Conservation (phyloP, 768 basidiomycete genomes). For the Pulveroboletus sp. region DNA sequence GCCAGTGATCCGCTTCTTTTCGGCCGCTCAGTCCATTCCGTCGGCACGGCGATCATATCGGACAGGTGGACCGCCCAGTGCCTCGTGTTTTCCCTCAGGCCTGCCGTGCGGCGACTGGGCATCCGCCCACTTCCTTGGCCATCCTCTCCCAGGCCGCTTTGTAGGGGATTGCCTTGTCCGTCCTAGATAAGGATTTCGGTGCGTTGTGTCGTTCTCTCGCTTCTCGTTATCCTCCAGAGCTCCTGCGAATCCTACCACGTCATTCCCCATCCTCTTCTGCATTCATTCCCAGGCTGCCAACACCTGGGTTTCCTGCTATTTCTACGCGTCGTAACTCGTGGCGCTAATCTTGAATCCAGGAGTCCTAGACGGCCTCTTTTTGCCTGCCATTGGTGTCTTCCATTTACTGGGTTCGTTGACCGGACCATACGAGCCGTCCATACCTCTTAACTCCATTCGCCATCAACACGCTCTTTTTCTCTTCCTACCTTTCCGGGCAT, state of each 20-base stretch:
- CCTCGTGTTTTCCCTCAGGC: slow-evolving; percentile 18
- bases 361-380: slow-evolving; percentile 6
- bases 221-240: not conserved
- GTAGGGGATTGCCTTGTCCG: not conserved
- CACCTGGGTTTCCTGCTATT: slow-evolving; percentile 4
- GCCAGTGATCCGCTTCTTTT: no score
- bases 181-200: slow-evolving; percentile 14
- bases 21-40: not conserved
- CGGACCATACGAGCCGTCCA: slow-evolving; percentile 16
- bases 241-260: not conserved
- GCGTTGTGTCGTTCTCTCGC: not conserved
- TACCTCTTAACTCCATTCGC: slow-evolving; percentile 12
- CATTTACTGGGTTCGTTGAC: slow-evolving; percentile 22
- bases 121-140: not conserved
- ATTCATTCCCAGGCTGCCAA: not conserved
- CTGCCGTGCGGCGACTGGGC: slow-evolving; percentile 9
- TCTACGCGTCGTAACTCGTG: slow-evolving; percentile 3
- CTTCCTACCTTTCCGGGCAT: not conserved
- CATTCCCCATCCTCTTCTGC: not conserved
- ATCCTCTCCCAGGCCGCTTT: slow-evolving; percentile 3
- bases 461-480: not conserved
- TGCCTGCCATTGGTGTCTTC: slow-evolving; percentile 13
- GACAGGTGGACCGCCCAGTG: slow-evolving; percentile 1
- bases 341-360: slow-evolving; percentile 10
- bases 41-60: slow-evolving; percentile 3